Conservation (phyloP, 2,329 filamentous ascomycete species). For the Aspergillus japonicus region DNA sequence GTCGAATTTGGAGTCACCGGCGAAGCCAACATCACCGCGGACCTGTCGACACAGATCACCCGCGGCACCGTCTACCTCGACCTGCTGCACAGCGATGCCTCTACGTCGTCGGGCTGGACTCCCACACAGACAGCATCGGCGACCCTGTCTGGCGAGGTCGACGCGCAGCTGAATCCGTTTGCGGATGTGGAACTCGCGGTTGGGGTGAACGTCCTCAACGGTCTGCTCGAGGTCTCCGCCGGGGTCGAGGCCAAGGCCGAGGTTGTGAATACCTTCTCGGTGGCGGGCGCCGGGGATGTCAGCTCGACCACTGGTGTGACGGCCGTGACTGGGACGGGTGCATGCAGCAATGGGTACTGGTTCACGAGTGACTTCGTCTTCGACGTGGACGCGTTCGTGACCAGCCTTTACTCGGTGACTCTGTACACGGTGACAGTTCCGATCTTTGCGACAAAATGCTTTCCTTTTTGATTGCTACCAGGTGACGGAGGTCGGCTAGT, state of each 20-base stretch:
- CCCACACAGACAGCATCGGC: not conserved
- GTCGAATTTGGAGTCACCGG: not conserved
- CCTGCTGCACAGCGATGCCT: not conserved
- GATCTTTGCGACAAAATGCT: not conserved
- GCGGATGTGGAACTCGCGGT: not conserved
- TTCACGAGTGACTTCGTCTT: not conserved
- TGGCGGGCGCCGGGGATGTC: not conserved
- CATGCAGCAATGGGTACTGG: not conserved
- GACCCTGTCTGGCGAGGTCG: not conserved
- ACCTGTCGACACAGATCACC: not conserved
- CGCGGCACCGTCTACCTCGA: not conserved
- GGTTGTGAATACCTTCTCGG: not conserved
- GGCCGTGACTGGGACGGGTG: not conserved
- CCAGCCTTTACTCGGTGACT: not conserved
- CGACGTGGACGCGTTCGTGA: not conserved
- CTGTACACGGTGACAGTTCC: not conserved
- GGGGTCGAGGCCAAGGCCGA: not conserved
- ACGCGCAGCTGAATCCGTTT: not conserved
- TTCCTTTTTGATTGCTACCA: not conserved
- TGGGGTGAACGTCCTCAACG: not conserved
- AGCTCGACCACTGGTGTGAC: not conserved
- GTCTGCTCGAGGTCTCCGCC: not conserved
- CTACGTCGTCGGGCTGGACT: not conserved
- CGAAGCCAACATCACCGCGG: not conserved
- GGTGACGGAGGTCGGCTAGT: too few relatives aligned